Evolutionary conservation across 257 asterid species (phyloP), one percentile per base, ranked within the genome.

Genomic region (Fraxinus cuspidata): DNA sequence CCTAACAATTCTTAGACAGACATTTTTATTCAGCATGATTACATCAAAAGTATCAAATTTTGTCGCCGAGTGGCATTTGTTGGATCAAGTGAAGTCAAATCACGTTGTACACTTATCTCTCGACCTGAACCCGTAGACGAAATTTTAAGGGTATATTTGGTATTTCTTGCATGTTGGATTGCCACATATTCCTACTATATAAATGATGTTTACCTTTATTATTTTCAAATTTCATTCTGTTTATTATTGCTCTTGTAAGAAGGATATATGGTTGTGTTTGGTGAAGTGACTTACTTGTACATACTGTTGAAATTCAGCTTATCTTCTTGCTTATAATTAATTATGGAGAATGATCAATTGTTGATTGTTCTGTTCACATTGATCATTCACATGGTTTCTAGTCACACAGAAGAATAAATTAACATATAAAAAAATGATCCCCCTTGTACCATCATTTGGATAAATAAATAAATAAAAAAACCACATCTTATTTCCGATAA

Each of bases 11-110:
- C 28, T 40, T 9, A 74, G 3, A 6, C 6, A n/a, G 2, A 53
- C 64, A 19, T n/a, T 53, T 53, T 53, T 53, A 19, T 19, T 18
- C 64, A 53, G 27, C 64, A 53, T 1, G n/a, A 53, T 3, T 1
- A n/a, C 64, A 53, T 19, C 7, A 16, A 47, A 53, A 18, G 64
- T n/a, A 53, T 7, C 10, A 53, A n/a, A 1, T 18, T n/a, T 53
- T 53, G 27, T 53, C n/a, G n/a, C 18, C 4, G 49, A 42, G 16
- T 12, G 18, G 56, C 56, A 47, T 15, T 47, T 15, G 56, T 47
- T 16, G 21, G 53, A 18, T 19, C 23, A 53, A 2, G 25, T 64
- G 27, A 63, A 77, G 76, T 83, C 56, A 58, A 63, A 79, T 66
- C 15, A 10, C 13, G 47, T 2, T 44, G 53, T 13, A 44, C n/a